Evolutionary conservation across 176 grass and related monocot species (phyloP).

Genomic region (Carex kokanica): DNA sequence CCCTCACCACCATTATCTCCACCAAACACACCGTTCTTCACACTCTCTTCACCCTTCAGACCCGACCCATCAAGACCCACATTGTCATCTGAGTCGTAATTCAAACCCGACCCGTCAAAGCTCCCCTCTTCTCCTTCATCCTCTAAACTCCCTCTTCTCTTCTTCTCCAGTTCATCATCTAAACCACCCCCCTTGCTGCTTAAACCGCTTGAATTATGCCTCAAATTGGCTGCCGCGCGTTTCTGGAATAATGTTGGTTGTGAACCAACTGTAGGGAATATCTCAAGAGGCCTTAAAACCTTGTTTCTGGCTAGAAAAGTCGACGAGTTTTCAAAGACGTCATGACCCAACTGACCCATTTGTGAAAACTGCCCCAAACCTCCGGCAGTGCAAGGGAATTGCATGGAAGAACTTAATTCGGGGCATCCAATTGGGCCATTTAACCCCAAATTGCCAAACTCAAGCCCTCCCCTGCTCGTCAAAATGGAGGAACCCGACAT

Average conservation of each 20-base stretch:
- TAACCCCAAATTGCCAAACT: slow-evolving; percentile 67
- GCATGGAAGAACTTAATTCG: slow-evolving; percentile 22
- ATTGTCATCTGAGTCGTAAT: slow-evolving; percentile 84
- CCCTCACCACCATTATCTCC: slow-evolving; percentile 27
- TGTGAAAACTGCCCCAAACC: slow-evolving; percentile 16
- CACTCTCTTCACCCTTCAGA: slow-evolving; percentile 45
- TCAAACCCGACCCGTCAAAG: slow-evolving; percentile 79
- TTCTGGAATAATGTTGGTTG: slow-evolving; percentile 98
- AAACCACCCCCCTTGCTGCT: slow-evolving; percentile 32
- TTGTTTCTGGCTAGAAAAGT: slow-evolving; percentile 46
- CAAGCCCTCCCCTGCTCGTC: slow-evolving; percentile 31
- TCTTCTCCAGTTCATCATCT: slow-evolving; percentile 67
- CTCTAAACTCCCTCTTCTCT: slow-evolving; percentile 40
- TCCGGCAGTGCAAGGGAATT: slow-evolving; percentile 13
- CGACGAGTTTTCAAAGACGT: slow-evolving; percentile 48
- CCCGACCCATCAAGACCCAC: slow-evolving; percentile 30
- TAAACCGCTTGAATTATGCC: slow-evolving; percentile 46
- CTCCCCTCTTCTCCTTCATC: slow-evolving; percentile 72
- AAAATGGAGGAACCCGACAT: slow-evolving; percentile 34
- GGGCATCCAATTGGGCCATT: slow-evolving; percentile 31
- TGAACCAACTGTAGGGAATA: slow-evolving; percentile 66
- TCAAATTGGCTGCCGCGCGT: slow-evolving; percentile 54
- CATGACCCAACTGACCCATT: slow-evolving; percentile 49
- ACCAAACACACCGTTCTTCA: slow-evolving; percentile 31
- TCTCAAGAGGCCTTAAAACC: slow-evolving; percentile 77